Evolutionary conservation across 2,329 filamentous ascomycete genomes (phyloP).

Genomic region (Lasiodiplodia sp.): DNA sequence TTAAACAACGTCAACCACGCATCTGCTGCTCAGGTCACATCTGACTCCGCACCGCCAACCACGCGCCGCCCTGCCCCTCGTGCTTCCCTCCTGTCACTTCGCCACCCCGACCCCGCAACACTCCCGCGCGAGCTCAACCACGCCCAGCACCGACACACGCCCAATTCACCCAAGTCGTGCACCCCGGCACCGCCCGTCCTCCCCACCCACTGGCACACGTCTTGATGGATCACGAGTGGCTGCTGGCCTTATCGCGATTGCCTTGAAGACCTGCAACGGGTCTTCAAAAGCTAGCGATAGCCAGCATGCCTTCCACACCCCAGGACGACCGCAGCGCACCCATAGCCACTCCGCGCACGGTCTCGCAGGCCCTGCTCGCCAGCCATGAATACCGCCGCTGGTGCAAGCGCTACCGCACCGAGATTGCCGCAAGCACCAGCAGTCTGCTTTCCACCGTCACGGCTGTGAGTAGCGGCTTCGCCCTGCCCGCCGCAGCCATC

Average conservation of each 20-base stretch:
- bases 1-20: conserved; percentile 30
- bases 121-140: conserved; percentile 17
- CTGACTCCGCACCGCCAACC: conserved; percentile 19
- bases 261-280: conserved; percentile 63
- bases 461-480: conserved; percentile 57
- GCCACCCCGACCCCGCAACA: conserved; percentile 30
- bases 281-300: conserved; percentile 59
- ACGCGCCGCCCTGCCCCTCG: conserved; percentile 14
- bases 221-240: conserved; percentile 63
- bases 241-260: conserved; percentile 64
- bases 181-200: conserved; percentile 1
- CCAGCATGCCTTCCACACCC: conserved; percentile 52
- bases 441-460: conserved; percentile 80
- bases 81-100: conserved; percentile 15
- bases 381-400: conserved; percentile 53
- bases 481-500: not conserved
- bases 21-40: conserved; percentile 24
- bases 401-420: conserved; percentile 79
- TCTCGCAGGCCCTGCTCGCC: conserved; percentile 20
- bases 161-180: conserved; percentile 20
- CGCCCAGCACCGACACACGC: conserved; percentile 10
- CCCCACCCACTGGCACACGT: conserved; percentile 34
- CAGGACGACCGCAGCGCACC: conserved; percentile 51
- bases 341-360: conserved; percentile 33
- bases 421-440: conserved; percentile 78